Percentiles rank a stretch among this genome's conserved stretches.
These are phyloP conservation scores for Eucalyptus cloeziana DNA, from an alignment of 345 rosid species.

Conservation along the genomic window DNA sequence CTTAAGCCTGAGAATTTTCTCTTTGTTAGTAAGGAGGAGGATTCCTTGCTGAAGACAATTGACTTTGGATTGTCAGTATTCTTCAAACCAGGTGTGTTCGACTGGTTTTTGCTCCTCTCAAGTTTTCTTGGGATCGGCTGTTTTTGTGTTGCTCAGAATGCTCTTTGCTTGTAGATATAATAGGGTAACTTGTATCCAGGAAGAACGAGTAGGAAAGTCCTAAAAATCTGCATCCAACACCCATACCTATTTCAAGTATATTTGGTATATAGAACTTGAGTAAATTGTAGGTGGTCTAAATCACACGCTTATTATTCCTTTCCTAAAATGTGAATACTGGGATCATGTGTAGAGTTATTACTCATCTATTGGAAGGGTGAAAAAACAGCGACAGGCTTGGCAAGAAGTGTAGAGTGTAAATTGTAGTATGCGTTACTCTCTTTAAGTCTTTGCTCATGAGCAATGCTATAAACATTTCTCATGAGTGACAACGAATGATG, in stretches of 20 bases:
- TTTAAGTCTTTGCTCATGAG: not conserved
- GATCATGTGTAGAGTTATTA: not conserved
- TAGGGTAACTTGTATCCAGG: not conserved
- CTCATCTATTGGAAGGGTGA: not conserved
- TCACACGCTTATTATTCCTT: not conserved
- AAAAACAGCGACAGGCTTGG: not conserved
- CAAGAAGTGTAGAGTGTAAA: not conserved
- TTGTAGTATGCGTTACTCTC: not conserved
- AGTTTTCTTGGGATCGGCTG: not conserved
- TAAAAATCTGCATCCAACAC: not conserved
- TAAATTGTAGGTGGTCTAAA: not conserved
- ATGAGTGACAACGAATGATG: not conserved
- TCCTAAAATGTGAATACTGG: not conserved
- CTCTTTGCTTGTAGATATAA: not conserved
- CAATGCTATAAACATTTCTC: not conserved
- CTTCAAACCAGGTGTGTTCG: constrained; percentile 27
- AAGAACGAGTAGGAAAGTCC: not conserved
- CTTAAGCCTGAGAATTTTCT: constrained; percentile 42
- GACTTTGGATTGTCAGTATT: constrained; percentile 36
- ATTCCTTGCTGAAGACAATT: constrained; percentile 24
- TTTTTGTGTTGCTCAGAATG: not conserved
- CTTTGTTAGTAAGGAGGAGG: constrained; percentile 21
- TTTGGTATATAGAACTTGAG: not conserved
- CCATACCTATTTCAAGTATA: not conserved
- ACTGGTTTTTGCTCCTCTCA: not conserved